Conservation (phyloP, 768 basidiomycete species). For the Suillus sp. region DNA sequence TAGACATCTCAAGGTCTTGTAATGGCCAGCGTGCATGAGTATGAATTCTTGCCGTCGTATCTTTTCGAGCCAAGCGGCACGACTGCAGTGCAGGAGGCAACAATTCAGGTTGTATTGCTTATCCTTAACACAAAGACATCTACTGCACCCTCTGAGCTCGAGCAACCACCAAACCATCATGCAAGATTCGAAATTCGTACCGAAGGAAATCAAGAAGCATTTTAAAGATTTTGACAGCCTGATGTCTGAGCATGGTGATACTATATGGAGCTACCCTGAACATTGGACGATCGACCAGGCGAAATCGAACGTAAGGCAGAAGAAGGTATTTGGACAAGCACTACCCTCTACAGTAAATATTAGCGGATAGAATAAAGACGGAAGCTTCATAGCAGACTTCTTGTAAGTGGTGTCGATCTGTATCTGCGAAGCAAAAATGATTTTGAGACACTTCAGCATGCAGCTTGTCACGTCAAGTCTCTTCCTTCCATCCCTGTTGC, state of each 20-base stretch:
- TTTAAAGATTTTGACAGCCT: conserved; percentile 20
- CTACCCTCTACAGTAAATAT: conserved; percentile 59
- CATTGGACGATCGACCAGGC: conserved; percentile 47
- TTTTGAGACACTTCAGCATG: conserved; percentile 19
- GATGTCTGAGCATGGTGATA: neutral
- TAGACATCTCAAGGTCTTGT: conserved; percentile 25
- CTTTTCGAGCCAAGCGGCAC: conserved; percentile 13
- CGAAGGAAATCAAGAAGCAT: conserved; percentile 20
- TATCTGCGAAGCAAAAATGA: neutral
- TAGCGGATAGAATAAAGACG: conserved; percentile 55
- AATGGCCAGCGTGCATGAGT: conserved; percentile 26
- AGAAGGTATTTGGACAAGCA: conserved; percentile 60
- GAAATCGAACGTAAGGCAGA: conserved; percentile 58
- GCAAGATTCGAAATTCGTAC: conserved; percentile 43
- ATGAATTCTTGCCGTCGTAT: conserved; percentile 33
- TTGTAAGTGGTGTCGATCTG: conserved; percentile 37
- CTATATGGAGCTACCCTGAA: conserved; percentile 27
- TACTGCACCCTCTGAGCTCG: neutral
- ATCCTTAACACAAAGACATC: conserved; percentile 11
- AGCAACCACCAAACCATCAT: conserved; percentile 34
- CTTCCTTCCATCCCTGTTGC: conserved; percentile 31
- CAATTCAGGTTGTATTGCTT: conserved; percentile 11
- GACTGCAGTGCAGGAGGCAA: conserved; percentile 8
- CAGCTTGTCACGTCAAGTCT: conserved; percentile 34
- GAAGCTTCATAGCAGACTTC: conserved; percentile 47